Base-by-base conservation (phyloP, 495 filamentous ascomycete species). In the Thermothielavioides terrestris region DNA sequence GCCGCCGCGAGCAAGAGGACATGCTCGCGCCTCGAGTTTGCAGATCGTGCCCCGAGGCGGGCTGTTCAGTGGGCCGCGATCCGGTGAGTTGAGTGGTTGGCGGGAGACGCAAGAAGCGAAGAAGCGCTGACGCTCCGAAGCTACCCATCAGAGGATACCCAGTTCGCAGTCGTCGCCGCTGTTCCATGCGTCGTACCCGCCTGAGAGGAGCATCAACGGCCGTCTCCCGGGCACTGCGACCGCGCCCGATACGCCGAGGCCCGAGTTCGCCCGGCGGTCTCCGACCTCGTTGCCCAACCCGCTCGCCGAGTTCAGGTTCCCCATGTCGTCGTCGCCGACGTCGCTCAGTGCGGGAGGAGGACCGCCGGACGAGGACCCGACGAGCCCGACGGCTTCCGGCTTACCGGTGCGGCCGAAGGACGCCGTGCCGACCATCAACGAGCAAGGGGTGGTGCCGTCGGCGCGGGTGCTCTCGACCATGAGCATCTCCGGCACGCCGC, bases 1-100 rank as follows among this genome's bases (percentile, higher is more conserved):
- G 50, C 61, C 76, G n/a, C 72, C 72, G 46, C 71, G 77, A 41
- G 74, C 80, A 22, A 78, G 78, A 58, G 77, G 80, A 2, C 89
- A 95, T 77, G 82, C 76, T 18, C 77, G 89, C 37, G 89, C 89
- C 44, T 82, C 87, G 4, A 95, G 89, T 70, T 70, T 95, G 46
- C 89, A 95, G 61, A 81, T 89, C 46, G 55, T 80, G 25, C 80
- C 88, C 6, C 75, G 76, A 41, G 74, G 78, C 53, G 50, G 48
- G 20, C 56, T 43, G n/a, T 35, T 66, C 9, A 56, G 44, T 38
- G 65, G 65, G 44, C 62, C 62, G 10, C 55, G 61, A 17, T 66
- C 62, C 37, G 64, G 64, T 62, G 42, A 55, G 60, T 52, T 45
- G n/a, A n/a, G n/a, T 48, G 23, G 35, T 22, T 32, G 12, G 8